Evolutionary conservation across 148 eudicot species (phyloP).

Genomic region (Vaccinium vitisidaea): DNA sequence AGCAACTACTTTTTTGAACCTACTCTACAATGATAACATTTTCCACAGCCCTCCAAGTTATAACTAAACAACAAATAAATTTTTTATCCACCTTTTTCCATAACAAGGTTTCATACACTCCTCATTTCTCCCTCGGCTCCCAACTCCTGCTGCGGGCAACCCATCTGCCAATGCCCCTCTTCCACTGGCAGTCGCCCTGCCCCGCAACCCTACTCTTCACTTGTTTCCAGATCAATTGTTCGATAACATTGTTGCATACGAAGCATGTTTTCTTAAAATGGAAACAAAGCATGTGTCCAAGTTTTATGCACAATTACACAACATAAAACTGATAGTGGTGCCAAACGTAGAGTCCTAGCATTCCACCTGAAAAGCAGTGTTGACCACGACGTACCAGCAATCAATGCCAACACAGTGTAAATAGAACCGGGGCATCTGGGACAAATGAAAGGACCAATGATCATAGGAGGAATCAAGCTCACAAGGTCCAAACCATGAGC

Average conservation of each 20-base stretch:
- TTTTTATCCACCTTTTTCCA: not conserved
- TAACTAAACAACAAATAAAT: not conserved
- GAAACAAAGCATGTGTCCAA: not conserved
- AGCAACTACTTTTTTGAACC: not conserved
- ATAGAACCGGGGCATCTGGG: conserved; percentile 35
- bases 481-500: conserved; percentile 39
- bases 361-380: not conserved
- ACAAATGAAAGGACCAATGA: conserved; percentile 40
- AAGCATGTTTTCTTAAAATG: not conserved
- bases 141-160: not conserved
- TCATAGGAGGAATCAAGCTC: conserved; percentile 31
- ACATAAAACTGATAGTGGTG: not conserved
- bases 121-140: not conserved
- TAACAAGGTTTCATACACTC: not conserved
- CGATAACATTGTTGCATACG: not conserved
- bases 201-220: not conserved
- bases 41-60: not conserved
- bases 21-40: not conserved
- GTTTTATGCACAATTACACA: not conserved
- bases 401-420: conserved; percentile 19
- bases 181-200: not conserved
- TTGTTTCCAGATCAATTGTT: not conserved
- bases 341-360: not conserved
- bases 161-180: not conserved
- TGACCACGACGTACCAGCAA: conserved; percentile 29